Conservation (phyloP, 1,284 basidiomycete species). For the Meira nashicola region DNA sequence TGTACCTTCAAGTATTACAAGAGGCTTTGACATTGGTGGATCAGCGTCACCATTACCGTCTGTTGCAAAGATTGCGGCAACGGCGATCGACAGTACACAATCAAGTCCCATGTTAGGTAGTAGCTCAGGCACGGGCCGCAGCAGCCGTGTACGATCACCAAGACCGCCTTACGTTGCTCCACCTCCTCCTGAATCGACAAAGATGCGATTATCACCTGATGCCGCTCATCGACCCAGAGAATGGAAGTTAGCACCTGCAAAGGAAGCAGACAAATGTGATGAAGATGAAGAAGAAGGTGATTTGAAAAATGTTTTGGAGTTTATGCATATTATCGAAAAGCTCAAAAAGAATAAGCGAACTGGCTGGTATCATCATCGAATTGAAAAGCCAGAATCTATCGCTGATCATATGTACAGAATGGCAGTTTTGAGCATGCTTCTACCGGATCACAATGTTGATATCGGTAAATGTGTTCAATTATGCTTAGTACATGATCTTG, state of each 20-base stretch:
- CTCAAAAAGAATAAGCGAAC: slow-evolving; percentile 50
- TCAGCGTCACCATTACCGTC: not conserved
- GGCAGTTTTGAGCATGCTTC: slow-evolving; percentile 83
- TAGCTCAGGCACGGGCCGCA: not conserved
- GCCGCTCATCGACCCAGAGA: slow-evolving; percentile 23
- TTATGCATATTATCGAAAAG: slow-evolving; percentile 45
- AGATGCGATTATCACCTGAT: slow-evolving; percentile 27
- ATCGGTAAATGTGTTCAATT: slow-evolving; percentile 75
- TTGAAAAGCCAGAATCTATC: slow-evolving; percentile 60
- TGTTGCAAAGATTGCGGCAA: not conserved
- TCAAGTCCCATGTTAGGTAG: not conserved
- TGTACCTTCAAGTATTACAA: not conserved
- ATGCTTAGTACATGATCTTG: slow-evolving; percentile 87
- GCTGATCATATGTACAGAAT: slow-evolving; percentile 98
- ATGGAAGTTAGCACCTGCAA: not conserved
- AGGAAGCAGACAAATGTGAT: slow-evolving; percentile 21
- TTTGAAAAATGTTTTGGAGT: slow-evolving; percentile 36
- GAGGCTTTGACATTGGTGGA: not conserved
- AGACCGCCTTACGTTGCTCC: slow-evolving; percentile 40
- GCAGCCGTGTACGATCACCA: slow-evolving; percentile 29
- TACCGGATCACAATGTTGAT: slow-evolving; percentile 59
- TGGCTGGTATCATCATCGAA: slow-evolving; percentile 49
- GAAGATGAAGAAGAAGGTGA: slow-evolving; percentile 28
- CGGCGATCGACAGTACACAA: not conserved
- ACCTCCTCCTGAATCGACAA: slow-evolving; percentile 35